Evolutionary conservation across 768 basidiomycete species (phyloP).

Genomic region (Amanita phalloides): DNA sequence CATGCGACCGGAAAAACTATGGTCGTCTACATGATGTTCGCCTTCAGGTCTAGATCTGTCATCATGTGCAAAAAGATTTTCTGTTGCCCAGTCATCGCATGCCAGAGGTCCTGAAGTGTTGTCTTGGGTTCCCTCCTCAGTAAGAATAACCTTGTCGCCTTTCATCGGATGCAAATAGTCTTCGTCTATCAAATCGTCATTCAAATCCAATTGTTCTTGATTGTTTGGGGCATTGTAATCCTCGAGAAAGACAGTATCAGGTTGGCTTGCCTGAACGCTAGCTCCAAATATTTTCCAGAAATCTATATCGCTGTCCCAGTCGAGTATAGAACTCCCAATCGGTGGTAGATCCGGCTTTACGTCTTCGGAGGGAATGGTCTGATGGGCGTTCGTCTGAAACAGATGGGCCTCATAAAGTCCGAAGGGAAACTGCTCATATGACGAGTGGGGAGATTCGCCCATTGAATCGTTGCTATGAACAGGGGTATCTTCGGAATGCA

Average conservation of each 20-base stretch:
- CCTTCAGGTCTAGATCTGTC: background rate
- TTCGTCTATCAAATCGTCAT: background rate
- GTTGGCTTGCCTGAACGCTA: background rate
- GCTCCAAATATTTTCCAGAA: background rate
- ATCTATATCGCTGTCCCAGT: background rate
- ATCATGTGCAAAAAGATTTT: conserved; percentile 1
- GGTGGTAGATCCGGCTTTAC: background rate
- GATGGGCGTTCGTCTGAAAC: background rate
- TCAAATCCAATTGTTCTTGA: background rate
- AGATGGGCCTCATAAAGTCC: background rate
- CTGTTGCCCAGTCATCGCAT: background rate
- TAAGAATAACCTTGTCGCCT: too few species aligned
- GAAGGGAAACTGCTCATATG: background rate
- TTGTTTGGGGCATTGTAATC: background rate
- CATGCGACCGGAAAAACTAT: background rate
- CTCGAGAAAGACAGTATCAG: background rate
- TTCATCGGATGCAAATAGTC: background rate
- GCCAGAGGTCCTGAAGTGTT: background rate
- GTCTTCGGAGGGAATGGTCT: background rate
- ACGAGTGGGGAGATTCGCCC: background rate
- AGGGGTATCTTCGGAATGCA: background rate
- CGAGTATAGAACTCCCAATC: background rate
- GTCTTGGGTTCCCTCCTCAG: background rate
- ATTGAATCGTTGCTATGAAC: background rate
- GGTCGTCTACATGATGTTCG: background rate